A percentile compares a stretch with the other conserved stretches of the same genome.
These are phyloP conservation scores for Fragaria ananassa DNA, from an alignment of 306 rosid genomes.

Conservation along the genomic window DNA sequence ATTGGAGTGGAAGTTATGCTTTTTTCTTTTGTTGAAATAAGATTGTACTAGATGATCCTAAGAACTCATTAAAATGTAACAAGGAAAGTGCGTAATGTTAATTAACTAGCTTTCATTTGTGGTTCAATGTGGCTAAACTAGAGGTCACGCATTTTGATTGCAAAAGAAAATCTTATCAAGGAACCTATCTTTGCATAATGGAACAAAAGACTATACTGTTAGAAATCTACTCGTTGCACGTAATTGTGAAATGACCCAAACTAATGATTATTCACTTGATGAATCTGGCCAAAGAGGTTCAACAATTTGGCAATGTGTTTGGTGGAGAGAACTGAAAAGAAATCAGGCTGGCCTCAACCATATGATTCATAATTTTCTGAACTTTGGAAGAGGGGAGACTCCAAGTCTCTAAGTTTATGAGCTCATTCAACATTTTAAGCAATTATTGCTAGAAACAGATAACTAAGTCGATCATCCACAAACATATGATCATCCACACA, in stretches of 20 bases:
- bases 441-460: no score
- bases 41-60: background rate
- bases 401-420: no score
- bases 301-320: background rate
- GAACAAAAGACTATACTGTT: background rate
- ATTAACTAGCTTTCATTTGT: background rate
- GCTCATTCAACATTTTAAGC: no score
- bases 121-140: background rate
- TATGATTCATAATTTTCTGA: background rate
- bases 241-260: background rate
- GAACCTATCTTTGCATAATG: background rate
- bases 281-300: background rate
- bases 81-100: background rate
- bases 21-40: background rate
- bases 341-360: background rate
- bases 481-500: no score
- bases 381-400: background rate
- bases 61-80: background rate
- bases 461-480: no score
- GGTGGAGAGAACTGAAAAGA: background rate
- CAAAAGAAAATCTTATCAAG: background rate
- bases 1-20: background rate
- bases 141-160: background rate
- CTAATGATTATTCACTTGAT: background rate
- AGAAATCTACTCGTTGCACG: background rate